These are phyloP conservation scores for Otatea glauca DNA, from an alignment of 176 grass and related monocot genomes.

Conservation along the genomic window DNA sequence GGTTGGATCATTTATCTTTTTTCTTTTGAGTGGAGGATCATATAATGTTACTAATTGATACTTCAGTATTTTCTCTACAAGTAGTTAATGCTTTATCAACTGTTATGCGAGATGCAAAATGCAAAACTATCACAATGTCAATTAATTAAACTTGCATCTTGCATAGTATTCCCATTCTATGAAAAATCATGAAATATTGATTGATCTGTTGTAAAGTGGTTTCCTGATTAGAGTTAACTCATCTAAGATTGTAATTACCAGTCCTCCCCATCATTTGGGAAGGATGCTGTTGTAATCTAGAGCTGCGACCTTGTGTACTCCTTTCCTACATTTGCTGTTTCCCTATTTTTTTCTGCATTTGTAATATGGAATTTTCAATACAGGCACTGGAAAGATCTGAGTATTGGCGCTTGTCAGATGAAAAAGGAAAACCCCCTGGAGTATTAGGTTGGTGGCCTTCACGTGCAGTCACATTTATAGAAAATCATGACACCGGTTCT, in stretches of 20 bases:
- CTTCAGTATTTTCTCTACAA: conserved; percentile 6
- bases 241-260: conserved; percentile 11
- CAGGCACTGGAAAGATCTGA: conserved; percentile 90
- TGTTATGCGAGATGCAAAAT: conserved; percentile 3
- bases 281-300: conserved; percentile 28
- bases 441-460: conserved; percentile 98
- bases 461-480: conserved; percentile 95
- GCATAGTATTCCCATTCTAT: neutral
- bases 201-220: conserved; percentile 32
- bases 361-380: conserved; percentile 40
- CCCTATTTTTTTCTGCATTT: conserved; percentile 25
- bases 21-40: conserved; percentile 2
- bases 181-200: conserved; percentile 2
- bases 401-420: conserved; percentile 93
- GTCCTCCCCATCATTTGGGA: conserved; percentile 5
- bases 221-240: conserved; percentile 31
- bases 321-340: conserved; percentile 12
- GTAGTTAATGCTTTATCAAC: neutral
- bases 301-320: neutral
- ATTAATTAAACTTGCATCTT: conserved; percentile 35
- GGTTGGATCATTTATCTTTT: neutral
- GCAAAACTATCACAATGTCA: neutral
- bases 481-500: conserved; percentile 98
- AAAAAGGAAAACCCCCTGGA: conserved; percentile 83
- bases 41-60: conserved; percentile 19